These are phyloP conservation scores for Pyrenochaeta sp. DNA, from an alignment of 2,329 filamentous ascomycete species.

Conservation along the genomic window DNA sequence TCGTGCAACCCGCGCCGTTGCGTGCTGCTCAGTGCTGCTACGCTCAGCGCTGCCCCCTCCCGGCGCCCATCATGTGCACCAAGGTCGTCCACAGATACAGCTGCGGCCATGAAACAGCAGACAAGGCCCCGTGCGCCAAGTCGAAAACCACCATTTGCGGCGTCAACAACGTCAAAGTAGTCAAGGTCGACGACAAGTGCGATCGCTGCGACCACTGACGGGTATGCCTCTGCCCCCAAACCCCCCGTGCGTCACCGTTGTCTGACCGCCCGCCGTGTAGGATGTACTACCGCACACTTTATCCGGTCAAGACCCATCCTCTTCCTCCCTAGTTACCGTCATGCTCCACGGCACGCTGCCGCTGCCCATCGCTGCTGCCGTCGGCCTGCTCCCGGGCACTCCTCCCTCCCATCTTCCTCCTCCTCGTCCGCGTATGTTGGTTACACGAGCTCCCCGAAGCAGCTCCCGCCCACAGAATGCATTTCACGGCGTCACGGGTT, in stretches of 20 bases:
- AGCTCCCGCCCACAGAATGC: constrained; percentile 41
- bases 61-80: constrained; percentile 53
- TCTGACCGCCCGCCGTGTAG: constrained; percentile 38
- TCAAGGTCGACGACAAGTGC: constrained; percentile 59
- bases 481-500: constrained; percentile 52
- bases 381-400: no score
- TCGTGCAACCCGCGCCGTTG: constrained; percentile 28
- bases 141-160: constrained; percentile 53
- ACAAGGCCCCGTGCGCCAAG: constrained; percentile 56
- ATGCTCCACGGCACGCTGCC: constrained; percentile 40
- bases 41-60: constrained; percentile 20
- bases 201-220: constrained; percentile 55
- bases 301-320: constrained; percentile 44
- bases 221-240: constrained; percentile 31
- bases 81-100: constrained; percentile 57
- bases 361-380: constrained; percentile 32
- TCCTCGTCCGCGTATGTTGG: constrained; percentile 29
- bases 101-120: constrained; percentile 54
- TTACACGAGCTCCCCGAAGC: constrained; percentile 22
- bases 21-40: constrained; percentile 30
- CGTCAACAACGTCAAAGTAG: constrained; percentile 51
- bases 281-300: constrained; percentile 35
- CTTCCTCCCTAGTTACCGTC: no score
- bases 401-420: no score
- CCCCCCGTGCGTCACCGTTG: constrained; percentile 24